A percentile compares a stretch with the other conserved stretches of the same genome.
phyloP scores from a whole-genome alignment of 1,284 basidiomycete species.

The Marasmius oreades region DNA sequence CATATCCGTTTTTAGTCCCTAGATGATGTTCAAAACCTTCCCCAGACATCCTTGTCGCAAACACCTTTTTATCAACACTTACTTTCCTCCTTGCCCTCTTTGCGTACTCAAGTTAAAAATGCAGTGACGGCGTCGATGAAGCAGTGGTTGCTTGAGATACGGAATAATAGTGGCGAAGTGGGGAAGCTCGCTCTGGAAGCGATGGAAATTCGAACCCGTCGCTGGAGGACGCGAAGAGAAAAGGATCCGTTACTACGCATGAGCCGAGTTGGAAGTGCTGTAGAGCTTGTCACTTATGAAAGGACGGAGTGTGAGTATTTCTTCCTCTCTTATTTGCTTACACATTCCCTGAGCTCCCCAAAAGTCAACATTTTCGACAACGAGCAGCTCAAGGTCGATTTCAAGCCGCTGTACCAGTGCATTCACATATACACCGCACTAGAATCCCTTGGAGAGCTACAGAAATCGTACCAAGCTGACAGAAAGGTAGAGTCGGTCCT shows the following conservation, averaged over 20 bases:
- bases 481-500: conserved; percentile 62
- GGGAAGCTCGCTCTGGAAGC: conserved; percentile 87
- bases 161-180: conserved; percentile 85
- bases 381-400: conserved; percentile 86
- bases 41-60: conserved; percentile 86
- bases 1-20: conserved; percentile 60
- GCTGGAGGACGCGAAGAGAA: conserved; percentile 83
- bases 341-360: conserved; percentile 6
- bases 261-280: conserved; percentile 89
- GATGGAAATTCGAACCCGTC: conserved; percentile 82
- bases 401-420: conserved; percentile 93
- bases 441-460: conserved; percentile 86
- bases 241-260: conserved; percentile 71
- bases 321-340: background rate
- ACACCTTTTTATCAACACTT: conserved; percentile 94
- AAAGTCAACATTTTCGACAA: conserved; percentile 91
- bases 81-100: conserved; percentile 86
- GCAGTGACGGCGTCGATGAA: conserved; percentile 95
- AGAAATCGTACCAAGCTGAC: conserved; percentile 92
- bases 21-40: conserved; percentile 91
- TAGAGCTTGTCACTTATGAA: conserved; percentile 93
- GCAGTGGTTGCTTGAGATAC: conserved; percentile 94
- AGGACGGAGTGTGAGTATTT: conserved; percentile 81
- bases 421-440: conserved; percentile 96
- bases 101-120: conserved; percentile 86